These are phyloP conservation scores for Leishmania lainsoni DNA, from an alignment of 208 protist species.

Conservation along the genomic window DNA sequence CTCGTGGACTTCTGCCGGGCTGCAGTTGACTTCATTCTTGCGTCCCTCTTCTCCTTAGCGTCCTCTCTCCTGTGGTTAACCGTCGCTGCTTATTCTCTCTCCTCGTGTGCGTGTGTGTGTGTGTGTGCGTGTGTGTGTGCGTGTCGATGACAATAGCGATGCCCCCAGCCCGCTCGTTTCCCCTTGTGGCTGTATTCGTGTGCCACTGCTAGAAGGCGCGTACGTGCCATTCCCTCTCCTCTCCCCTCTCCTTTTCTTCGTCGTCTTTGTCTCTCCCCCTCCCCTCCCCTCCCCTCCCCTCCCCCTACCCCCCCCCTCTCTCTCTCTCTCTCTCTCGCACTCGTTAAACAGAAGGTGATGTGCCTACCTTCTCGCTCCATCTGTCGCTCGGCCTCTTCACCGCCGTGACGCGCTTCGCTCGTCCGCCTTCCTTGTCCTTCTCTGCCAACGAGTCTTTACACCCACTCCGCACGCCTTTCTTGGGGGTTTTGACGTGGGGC, in stretches of 20 bases:
- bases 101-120: too few relatives aligned
- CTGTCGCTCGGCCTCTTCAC: neutral
- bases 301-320: neutral
- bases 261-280: neutral
- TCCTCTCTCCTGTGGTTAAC: neutral
- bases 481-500: neutral
- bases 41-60: neutral
- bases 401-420: neutral
- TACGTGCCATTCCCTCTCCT: neutral
- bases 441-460: neutral
- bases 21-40: slow-evolving; percentile 2
- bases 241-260: neutral
- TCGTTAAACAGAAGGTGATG: neutral
- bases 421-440: neutral
- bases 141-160: neutral
- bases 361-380: too few relatives aligned
- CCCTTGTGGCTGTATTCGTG: neutral
- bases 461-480: neutral
- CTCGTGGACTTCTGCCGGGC: neutral
- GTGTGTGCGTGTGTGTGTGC: too few relatives aligned
- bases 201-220: neutral
- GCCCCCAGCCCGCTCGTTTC: neutral
- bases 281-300: neutral
- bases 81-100: neutral
- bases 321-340: neutral